These are phyloP conservation scores for Camelina hispida DNA, from an alignment of 345 rosid species.

Conservation along the genomic window DNA sequence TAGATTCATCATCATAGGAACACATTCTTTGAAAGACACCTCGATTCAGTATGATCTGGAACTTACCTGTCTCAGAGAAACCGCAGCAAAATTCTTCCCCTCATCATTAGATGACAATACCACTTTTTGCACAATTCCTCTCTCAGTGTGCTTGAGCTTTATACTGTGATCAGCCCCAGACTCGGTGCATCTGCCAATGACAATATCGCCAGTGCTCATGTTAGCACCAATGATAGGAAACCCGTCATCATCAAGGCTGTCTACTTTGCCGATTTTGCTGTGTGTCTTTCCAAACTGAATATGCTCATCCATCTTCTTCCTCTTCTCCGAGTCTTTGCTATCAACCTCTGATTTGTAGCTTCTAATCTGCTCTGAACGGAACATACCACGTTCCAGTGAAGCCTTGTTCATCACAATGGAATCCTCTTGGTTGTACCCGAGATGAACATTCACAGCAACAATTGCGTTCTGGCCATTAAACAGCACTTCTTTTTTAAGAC, in stretches of 20 bases:
- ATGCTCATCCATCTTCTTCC: conserved; percentile 58
- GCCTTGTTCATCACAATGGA: conserved; percentile 93
- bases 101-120: conserved; percentile 88
- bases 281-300: conserved; percentile 71
- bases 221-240: conserved; percentile 83
- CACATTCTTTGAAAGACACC: conserved; percentile 5
- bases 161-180: conserved; percentile 83
- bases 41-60: conserved; percentile 25
- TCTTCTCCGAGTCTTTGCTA: conserved; percentile 72
- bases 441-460: conserved; percentile 91
- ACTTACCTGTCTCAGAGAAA: conserved; percentile 84
- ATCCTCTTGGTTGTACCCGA: conserved; percentile 95
- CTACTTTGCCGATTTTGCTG: conserved; percentile 81
- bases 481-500: conserved; percentile 67
- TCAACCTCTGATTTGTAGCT: conserved; percentile 95
- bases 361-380: conserved; percentile 82
- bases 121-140: conserved; percentile 91
- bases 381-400: conserved; percentile 91
- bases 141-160: conserved; percentile 90
- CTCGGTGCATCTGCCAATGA: conserved; percentile 81
- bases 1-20: neutral
- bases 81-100: conserved; percentile 86
- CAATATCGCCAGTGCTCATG: conserved; percentile 83
- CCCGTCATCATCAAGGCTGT: conserved; percentile 92
- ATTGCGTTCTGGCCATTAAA: conserved; percentile 94